Conservation (phyloP, 176 grass and related monocot species). For the Triticum urartu region DNA sequence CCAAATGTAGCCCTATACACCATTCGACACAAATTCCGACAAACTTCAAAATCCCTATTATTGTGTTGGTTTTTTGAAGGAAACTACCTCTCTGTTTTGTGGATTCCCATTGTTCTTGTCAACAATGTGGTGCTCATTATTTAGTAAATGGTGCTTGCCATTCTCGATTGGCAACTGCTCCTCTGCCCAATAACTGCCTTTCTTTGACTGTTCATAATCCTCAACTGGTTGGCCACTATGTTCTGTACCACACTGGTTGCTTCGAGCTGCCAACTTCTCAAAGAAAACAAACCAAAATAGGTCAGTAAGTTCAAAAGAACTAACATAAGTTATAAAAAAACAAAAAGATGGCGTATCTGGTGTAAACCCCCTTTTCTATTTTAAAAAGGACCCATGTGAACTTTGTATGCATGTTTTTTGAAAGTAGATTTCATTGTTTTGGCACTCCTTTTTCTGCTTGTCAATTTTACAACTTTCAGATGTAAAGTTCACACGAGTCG, state of each 20-base stretch:
- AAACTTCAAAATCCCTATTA: not conserved
- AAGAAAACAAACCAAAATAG: conserved; percentile 13
- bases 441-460: too few species aligned
- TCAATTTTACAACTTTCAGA: not conserved
- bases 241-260: conserved; percentile 26
- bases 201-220: conserved; percentile 10
- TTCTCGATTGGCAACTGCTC: conserved; percentile 16
- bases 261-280: conserved; percentile 30
- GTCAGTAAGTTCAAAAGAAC: conserved; percentile 16
- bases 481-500: not conserved
- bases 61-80: not conserved
- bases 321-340: conserved; percentile 3
- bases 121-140: conserved; percentile 19
- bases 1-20: too few species aligned
- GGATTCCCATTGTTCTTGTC: conserved; percentile 12
- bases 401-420: not conserved
- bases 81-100: conserved; percentile 32
- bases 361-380: not conserved
- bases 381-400: not conserved
- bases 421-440: not conserved
- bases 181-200: not conserved
- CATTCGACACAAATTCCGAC: too few species aligned
- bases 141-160: conserved; percentile 8
- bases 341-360: conserved; percentile 9
- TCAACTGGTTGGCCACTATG: conserved; percentile 23